phyloP scores from a whole-genome alignment of 148 eudicot species.

The Silene latifolia region DNA sequence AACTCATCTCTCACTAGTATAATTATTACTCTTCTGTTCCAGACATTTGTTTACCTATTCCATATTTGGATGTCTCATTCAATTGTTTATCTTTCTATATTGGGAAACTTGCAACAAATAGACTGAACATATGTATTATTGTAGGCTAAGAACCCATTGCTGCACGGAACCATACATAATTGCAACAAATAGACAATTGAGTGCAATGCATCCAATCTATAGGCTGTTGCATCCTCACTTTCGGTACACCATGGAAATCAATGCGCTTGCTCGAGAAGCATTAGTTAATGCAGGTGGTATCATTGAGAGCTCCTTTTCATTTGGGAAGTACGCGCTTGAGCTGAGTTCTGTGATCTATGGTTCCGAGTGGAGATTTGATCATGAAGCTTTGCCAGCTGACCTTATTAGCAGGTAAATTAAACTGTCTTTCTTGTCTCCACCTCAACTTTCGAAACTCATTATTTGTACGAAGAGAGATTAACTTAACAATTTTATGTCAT shows the following conservation, averaged over 20 bases:
- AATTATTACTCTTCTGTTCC: no score
- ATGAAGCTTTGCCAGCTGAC: constrained; percentile 55
- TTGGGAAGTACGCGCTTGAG: background rate
- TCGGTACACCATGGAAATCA: constrained; percentile 10
- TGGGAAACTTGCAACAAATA: no score
- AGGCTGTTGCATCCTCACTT: constrained; percentile 9
- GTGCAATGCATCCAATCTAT: constrained; percentile 8
- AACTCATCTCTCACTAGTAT: constrained; percentile 7
- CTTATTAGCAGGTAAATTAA: constrained; percentile 48
- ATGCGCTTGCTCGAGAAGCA: constrained; percentile 8
- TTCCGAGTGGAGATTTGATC: constrained; percentile 61
- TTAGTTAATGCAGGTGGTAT: constrained; percentile 3
- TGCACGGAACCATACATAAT: constrained; percentile 10
- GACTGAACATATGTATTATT: background rate
- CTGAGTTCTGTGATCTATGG: constrained; percentile 34
- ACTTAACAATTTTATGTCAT: background rate
- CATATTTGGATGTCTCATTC: no score
- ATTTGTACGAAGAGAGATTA: no score
- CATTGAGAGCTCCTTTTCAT: background rate
- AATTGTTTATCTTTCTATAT: no score
- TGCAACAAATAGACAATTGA: constrained; percentile 11
- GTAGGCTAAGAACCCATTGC: constrained; percentile 12
- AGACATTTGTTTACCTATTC: no score
- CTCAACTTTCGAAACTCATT: no score
- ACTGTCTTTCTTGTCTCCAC: no score